Percentiles rank a stretch among this genome's conserved stretches.
Evolutionary conservation across 352 stramenopile genomes (phyloP).

Genomic region (Globisporangium splendens): DNA sequence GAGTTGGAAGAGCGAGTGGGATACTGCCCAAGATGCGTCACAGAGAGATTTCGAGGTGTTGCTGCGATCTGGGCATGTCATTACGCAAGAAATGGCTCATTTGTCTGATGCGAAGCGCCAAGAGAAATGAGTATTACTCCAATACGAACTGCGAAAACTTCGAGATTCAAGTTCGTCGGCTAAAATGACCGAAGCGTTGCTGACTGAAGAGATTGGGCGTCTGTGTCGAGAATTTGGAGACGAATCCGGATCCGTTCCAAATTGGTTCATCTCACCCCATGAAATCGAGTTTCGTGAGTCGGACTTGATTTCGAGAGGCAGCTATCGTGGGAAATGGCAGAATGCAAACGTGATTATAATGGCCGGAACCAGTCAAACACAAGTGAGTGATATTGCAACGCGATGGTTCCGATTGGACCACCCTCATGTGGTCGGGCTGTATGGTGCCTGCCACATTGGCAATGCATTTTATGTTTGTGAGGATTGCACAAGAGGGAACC

Average conservation of each 20-base stretch:
- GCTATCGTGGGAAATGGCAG: neutral
- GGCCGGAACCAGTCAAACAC: too few species aligned
- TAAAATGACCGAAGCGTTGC: too few species aligned
- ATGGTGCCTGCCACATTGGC: neutral
- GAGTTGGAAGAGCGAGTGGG: too few species aligned
- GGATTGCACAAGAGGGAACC: neutral
- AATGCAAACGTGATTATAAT: neutral
- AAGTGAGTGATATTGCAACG: neutral
- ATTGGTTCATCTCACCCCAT: slow-evolving; percentile 6
- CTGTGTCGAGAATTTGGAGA: too few species aligned
- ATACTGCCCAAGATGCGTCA: too few species aligned
- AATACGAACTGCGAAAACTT: neutral
- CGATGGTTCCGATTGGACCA: neutral
- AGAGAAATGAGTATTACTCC: neutral
- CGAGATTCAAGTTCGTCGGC: too few species aligned
- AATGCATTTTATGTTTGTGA: neutral
- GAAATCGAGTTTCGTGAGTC: neutral
- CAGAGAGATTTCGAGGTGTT: too few species aligned
- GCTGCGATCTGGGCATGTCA: too few species aligned
- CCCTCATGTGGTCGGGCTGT: slow-evolving; percentile 2
- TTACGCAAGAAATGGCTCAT: too few species aligned
- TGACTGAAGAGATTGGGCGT: too few species aligned
- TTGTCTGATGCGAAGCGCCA: too few species aligned
- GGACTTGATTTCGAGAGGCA: neutral
- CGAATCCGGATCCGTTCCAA: neutral